Conservation (phyloP, 441 rosid species). For the Aleurites moluccanus region DNA sequence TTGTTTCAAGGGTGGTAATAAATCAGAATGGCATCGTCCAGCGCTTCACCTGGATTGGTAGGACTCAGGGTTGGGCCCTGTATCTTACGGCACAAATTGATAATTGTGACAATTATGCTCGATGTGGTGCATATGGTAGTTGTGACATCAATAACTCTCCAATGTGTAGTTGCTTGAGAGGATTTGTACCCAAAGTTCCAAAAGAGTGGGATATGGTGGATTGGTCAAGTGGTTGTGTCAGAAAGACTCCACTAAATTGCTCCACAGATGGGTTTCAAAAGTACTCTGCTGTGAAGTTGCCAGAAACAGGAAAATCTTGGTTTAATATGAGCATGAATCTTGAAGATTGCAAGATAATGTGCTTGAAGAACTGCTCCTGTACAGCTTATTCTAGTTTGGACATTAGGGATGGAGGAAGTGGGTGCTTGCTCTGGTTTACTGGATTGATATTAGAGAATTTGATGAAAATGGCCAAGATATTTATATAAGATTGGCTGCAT, state of each 20-base stretch:
- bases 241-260: constrained; percentile 22
- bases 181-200: constrained; percentile 30
- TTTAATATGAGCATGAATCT: constrained; percentile 36
- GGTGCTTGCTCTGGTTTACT: constrained; percentile 52
- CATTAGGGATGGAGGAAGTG: constrained; percentile 37
- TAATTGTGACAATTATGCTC: constrained; percentile 18
- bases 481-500: constrained; percentile 26
- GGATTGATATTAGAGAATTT: constrained; percentile 18
- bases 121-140: constrained; percentile 38
- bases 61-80: constrained; percentile 39
- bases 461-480: constrained; percentile 24
- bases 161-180: constrained; percentile 35
- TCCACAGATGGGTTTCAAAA: constrained; percentile 25
- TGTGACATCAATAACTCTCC: constrained; percentile 25
- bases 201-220: constrained; percentile 7
- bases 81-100: constrained; percentile 37
- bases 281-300: constrained; percentile 45
- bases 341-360: constrained; percentile 47
- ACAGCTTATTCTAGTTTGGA: constrained; percentile 54
- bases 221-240: constrained; percentile 31
- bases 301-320: constrained; percentile 38
- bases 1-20: constrained; percentile 19
- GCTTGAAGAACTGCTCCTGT: constrained; percentile 58
- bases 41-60: constrained; percentile 50
- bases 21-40: constrained; percentile 42